phyloP scores from a whole-genome alignment of 345 rosid genomes.

The Eucalyptus erythrocorys region DNA sequence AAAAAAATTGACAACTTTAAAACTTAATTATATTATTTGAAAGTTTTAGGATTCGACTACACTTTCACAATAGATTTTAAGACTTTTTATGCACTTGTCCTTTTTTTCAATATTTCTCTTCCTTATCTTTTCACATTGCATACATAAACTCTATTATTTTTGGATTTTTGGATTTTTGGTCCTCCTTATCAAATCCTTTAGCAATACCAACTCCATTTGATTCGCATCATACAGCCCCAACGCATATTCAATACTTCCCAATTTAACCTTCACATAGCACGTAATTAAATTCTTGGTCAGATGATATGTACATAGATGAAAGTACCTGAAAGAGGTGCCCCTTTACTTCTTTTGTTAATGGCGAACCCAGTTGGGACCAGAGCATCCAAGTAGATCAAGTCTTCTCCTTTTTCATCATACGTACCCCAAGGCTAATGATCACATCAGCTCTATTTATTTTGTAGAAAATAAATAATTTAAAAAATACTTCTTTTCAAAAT shows the following conservation, averaged over 20 bases:
- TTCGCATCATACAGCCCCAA: neutral
- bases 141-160: neutral
- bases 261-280: neutral
- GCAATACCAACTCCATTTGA: neutral
- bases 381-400: neutral
- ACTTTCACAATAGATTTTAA: neutral
- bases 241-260: neutral
- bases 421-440: neutral
- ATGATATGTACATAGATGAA: neutral
- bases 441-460: too few species aligned
- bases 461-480: too few species aligned
- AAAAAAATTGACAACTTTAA: neutral
- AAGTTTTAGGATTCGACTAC: rapidly evolving
- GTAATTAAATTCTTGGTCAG: neutral
- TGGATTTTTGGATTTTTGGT: neutral
- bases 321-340: neutral
- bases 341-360: neutral
- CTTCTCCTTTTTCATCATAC: neutral
- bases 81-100: rapidly evolving
- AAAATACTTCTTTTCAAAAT: too few species aligned
- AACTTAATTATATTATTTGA: neutral
- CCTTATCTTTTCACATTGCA: neutral
- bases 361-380: neutral
- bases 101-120: neutral
- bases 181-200: neutral